phyloP scores from a whole-genome alignment of 495 filamentous ascomycete genomes.

The Penicillium roqueforti region DNA sequence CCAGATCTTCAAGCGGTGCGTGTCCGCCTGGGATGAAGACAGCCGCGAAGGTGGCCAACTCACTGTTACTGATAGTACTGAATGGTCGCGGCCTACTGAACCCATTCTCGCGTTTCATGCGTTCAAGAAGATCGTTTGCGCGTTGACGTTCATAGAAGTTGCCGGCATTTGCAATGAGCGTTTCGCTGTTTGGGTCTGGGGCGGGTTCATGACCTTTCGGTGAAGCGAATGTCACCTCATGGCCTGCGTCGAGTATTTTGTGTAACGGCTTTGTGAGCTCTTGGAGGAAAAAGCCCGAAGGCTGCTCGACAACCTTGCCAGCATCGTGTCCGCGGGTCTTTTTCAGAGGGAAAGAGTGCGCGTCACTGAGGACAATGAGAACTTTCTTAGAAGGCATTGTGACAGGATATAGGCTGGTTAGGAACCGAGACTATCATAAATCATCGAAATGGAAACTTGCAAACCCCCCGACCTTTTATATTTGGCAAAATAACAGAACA shows the following conservation, averaged over 20 bases:
- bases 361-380: constrained; percentile 41
- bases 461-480: not conserved
- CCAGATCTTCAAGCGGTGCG: constrained; percentile 37
- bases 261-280: constrained; percentile 41
- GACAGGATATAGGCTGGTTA: not conserved
- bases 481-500: not conserved
- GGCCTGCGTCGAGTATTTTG: constrained; percentile 34
- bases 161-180: constrained; percentile 31
- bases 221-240: constrained; percentile 38
- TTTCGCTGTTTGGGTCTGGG: constrained; percentile 37
- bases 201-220: constrained; percentile 32
- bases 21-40: constrained; percentile 44
- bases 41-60: constrained; percentile 29
- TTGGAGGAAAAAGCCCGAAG: constrained; percentile 43
- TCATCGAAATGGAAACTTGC: too few species aligned
- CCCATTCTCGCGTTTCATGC: constrained; percentile 40
- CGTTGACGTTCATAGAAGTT: constrained; percentile 41
- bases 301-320: constrained; percentile 30
- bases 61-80: constrained; percentile 24
- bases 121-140: constrained; percentile 33
- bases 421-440: too few species aligned
- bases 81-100: constrained; percentile 28
- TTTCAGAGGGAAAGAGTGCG: constrained; percentile 32
- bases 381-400: constrained; percentile 29
- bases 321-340: constrained; percentile 24